Conservation (phyloP, 176 grass and related monocot genomes). For the Avena eriantha region DNA sequence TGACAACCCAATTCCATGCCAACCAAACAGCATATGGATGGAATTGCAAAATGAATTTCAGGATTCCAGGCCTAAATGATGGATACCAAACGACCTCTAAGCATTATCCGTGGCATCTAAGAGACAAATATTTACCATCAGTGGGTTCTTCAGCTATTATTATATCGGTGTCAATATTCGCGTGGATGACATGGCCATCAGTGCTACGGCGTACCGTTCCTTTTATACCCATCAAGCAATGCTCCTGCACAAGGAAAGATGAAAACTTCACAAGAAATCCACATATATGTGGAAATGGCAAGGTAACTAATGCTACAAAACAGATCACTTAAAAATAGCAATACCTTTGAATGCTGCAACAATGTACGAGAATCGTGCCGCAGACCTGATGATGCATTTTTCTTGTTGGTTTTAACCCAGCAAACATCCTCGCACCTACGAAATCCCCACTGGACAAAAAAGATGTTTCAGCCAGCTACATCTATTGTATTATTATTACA, state of each 20-base stretch:
- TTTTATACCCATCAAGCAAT: conserved; percentile 99
- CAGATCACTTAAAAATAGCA: conserved; percentile 15
- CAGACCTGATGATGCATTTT: conserved; percentile 81
- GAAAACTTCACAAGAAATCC: conserved; percentile 39
- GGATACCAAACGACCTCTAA: too few species aligned
- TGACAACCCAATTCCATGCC: too few species aligned
- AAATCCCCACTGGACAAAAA: conserved; percentile 87
- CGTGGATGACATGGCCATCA: conserved; percentile 97
- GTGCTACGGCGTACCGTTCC: conserved; percentile 97
- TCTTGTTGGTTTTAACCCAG: conserved; percentile 98
- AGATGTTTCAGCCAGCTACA: conserved; percentile 27
- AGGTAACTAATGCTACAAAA: not conserved
- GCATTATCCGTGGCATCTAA: conserved; percentile 2
- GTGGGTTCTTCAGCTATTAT: conserved; percentile 94
- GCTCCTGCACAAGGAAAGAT: conserved; percentile 72
- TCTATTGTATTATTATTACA: not conserved
- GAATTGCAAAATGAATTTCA: too few species aligned
- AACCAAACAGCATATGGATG: too few species aligned
- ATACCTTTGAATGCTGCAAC: conserved; percentile 92
- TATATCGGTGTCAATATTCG: conserved; percentile 99
- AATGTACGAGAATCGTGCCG: conserved; percentile 91
- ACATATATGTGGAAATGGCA: not conserved
- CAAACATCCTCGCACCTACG: conserved; percentile 96
- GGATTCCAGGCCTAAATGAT: too few species aligned
- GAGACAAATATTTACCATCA: conserved; percentile 61